A percentile compares a stretch with the other conserved stretches of the same genome.
Conservation (phyloP, 2,329 filamentous ascomycete genomes). For the Balansia obtecta region DNA sequence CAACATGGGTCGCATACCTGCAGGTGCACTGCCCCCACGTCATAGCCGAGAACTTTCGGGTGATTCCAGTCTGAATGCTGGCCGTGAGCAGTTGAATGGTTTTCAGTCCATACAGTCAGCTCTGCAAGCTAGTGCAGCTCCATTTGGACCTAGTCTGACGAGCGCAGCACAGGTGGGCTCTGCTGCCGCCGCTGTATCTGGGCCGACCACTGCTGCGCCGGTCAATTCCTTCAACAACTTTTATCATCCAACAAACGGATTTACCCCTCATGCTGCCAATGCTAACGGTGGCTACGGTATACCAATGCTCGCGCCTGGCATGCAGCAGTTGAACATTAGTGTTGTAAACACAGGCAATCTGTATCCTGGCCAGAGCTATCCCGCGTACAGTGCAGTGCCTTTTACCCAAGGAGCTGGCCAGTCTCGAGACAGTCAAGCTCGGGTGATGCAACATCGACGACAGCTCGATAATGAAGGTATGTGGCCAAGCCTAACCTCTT, state of each 20-base stretch:
- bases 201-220: slow-evolving; percentile 13
- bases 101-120: slow-evolving; percentile 56
- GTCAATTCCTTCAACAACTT: slow-evolving; percentile 20
- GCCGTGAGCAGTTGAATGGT: slow-evolving; percentile 31
- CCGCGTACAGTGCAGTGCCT: slow-evolving; percentile 39
- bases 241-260: slow-evolving; percentile 20
- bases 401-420: slow-evolving; percentile 36
- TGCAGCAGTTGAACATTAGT: slow-evolving; percentile 52
- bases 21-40: slow-evolving; percentile 50
- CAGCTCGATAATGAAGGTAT: slow-evolving; percentile 61
- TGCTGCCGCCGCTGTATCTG: slow-evolving; percentile 12
- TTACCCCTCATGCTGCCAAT: slow-evolving; percentile 15
- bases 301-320: slow-evolving; percentile 50
- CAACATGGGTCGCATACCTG: slow-evolving; percentile 67
- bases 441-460: slow-evolving; percentile 64
- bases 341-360: slow-evolving; percentile 27
- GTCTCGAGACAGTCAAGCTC: slow-evolving; percentile 61
- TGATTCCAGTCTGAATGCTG: slow-evolving; percentile 28
- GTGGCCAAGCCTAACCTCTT: slow-evolving; percentile 8
- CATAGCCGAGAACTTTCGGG: slow-evolving; percentile 61
- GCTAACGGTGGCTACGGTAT: slow-evolving; percentile 15
- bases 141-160: slow-evolving; percentile 55
- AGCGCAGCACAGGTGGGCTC: slow-evolving; percentile 16
- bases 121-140: slow-evolving; percentile 66
- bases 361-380: slow-evolving; percentile 47